These are phyloP conservation scores for Phlyctochytrium arcticum DNA, from an alignment of 192 early-diverging fungal species.

Conservation along the genomic window DNA sequence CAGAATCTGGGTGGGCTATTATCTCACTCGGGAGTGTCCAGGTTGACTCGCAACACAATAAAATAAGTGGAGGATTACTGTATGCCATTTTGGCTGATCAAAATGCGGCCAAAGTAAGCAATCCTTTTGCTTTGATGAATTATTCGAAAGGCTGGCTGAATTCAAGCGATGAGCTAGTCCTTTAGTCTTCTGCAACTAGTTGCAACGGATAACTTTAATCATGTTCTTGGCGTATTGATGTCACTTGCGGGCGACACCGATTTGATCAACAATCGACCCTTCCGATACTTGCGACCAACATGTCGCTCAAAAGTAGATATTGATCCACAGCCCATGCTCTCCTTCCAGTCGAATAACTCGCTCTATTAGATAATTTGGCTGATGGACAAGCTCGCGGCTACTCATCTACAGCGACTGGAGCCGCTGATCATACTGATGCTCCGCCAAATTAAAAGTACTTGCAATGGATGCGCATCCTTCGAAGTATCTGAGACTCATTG, in stretches of 20 bases:
- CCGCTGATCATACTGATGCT: background rate
- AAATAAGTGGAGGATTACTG: slow-evolving; percentile 15
- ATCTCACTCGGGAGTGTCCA: too few relatives aligned
- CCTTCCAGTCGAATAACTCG: background rate
- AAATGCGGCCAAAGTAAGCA: background rate
- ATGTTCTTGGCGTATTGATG: background rate
- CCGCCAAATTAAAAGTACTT: slow-evolving; percentile 17
- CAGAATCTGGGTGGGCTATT: background rate
- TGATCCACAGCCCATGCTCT: background rate
- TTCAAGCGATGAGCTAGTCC: background rate
- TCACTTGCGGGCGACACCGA: slow-evolving; percentile 6
- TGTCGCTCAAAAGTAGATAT: background rate
- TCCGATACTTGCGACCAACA: slow-evolving; percentile 6
- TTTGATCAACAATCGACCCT: slow-evolving; percentile 4
- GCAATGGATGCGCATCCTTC: background rate
- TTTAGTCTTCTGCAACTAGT: background rate
- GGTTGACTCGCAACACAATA: background rate
- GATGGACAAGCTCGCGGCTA: background rate
- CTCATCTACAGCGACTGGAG: background rate
- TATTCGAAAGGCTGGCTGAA: background rate
- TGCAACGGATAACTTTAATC: slow-evolving; percentile 1
- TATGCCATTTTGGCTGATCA: slow-evolving; percentile 5
- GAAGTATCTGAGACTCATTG: background rate
- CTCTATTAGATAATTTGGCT: slow-evolving; percentile 3
- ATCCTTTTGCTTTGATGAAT: background rate